These are phyloP conservation scores for Microbotryum saponariae DNA, from an alignment of 1,284 basidiomycete species.

Conservation along the genomic window DNA sequence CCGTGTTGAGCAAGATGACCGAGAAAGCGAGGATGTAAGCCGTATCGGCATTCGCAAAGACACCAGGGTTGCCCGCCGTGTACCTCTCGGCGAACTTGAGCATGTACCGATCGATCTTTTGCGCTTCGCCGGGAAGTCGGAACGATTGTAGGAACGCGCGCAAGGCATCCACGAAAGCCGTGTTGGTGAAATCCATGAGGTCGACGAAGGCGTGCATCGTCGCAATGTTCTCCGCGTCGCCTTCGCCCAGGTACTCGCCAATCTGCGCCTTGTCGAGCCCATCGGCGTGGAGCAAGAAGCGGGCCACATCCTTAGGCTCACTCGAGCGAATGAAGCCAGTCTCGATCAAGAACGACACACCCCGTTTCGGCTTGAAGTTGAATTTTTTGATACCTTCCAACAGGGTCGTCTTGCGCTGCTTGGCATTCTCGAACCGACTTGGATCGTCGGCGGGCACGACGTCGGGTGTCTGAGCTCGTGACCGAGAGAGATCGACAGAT, in stretches of 20 bases:
- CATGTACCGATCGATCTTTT: slow-evolving; percentile 99
- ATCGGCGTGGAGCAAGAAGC: slow-evolving; percentile 80
- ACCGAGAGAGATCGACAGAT: background rate
- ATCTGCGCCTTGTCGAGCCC: slow-evolving; percentile 93
- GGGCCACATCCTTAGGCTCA: slow-evolving; percentile 71
- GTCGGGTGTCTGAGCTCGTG: slow-evolving; percentile 55
- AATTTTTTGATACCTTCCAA: slow-evolving; percentile 96
- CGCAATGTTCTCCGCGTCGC: slow-evolving; percentile 74
- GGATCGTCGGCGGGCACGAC: slow-evolving; percentile 68
- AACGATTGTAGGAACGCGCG: slow-evolving; percentile 84
- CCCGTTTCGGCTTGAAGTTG: slow-evolving; percentile 95
- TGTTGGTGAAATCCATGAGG: slow-evolving; percentile 70
- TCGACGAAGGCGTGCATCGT: slow-evolving; percentile 97
- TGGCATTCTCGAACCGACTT: slow-evolving; percentile 86
- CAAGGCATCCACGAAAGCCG: slow-evolving; percentile 77
- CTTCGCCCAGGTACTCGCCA: slow-evolving; percentile 96
- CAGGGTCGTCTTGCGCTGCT: slow-evolving; percentile 91
- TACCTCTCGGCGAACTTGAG: slow-evolving; percentile 94
- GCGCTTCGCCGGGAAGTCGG: slow-evolving; percentile 87
- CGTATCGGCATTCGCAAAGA: slow-evolving; percentile 73
- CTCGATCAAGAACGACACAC: slow-evolving; percentile 80
- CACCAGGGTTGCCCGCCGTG: slow-evolving; percentile 72
- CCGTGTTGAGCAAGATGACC: slow-evolving; percentile 89
- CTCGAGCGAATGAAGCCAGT: slow-evolving; percentile 76
- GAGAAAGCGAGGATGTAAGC: slow-evolving; percentile 91